phyloP scores from a whole-genome alignment of 305 asterid species.

The Fraxinus floribunda region DNA sequence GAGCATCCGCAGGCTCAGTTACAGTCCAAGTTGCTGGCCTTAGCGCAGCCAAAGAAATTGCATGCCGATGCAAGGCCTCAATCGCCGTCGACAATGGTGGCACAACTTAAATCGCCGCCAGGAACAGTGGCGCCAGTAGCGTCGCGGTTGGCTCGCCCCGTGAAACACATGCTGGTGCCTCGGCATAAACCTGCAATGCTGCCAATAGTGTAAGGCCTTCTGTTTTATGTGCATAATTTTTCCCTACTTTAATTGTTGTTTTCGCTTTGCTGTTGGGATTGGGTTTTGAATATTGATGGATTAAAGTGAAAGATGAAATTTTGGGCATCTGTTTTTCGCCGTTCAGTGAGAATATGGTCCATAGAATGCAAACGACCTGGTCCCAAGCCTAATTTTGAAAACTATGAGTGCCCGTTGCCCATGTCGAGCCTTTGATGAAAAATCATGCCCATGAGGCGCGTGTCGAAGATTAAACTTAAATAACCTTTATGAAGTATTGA shows the following conservation, averaged over 20 bases:
- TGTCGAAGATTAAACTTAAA: background rate
- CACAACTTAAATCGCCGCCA: constrained; percentile 34
- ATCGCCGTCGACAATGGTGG: constrained; percentile 31
- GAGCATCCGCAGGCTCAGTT: constrained; percentile 51
- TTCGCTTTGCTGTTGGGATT: background rate
- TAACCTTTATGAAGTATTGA: background rate
- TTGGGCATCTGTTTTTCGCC: background rate
- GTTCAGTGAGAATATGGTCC: background rate
- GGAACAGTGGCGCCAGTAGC: constrained; percentile 23
- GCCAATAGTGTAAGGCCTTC: constrained; percentile 33
- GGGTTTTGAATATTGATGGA: background rate
- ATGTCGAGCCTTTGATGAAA: background rate
- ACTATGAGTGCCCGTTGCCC: background rate
- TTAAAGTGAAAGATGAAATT: background rate
- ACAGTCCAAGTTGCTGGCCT: constrained; percentile 42
- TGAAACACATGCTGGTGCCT: constrained; percentile 23
- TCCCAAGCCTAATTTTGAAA: background rate
- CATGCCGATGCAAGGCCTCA: constrained; percentile 33
- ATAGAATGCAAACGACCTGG: background rate
- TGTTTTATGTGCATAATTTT: background rate
- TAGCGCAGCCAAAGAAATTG: constrained; percentile 31
- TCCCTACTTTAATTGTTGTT: background rate
- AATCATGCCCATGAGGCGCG: background rate
- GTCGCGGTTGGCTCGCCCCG: constrained; percentile 31
- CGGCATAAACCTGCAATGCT: constrained; percentile 28